These are phyloP conservation scores for Anthracocystis walkeri DNA, from an alignment of 1,284 basidiomycete genomes.

Conservation along the genomic window DNA sequence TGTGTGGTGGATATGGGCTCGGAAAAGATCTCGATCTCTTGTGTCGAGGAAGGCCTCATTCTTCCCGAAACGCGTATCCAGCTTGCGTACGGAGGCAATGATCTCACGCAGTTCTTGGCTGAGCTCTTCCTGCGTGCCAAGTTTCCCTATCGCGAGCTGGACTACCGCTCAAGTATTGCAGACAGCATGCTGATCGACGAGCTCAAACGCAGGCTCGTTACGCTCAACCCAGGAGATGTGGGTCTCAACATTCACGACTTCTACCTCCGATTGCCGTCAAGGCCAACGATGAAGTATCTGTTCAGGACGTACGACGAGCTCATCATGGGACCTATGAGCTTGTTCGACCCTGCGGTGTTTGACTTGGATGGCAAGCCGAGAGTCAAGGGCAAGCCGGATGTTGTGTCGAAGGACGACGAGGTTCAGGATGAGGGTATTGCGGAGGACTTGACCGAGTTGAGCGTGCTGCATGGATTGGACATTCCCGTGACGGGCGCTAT, in stretches of 20 bases:
- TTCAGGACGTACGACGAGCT: conserved; percentile 94
- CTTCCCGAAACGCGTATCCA: conserved; percentile 87
- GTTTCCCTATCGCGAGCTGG: conserved; percentile 87
- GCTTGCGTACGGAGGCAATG: conserved; percentile 89
- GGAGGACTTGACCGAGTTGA: conserved; percentile 46
- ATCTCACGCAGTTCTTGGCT: conserved; percentile 88
- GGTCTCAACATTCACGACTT: conserved; percentile 79
- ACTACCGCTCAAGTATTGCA: conserved; percentile 69
- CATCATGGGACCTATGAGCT: conserved; percentile 89
- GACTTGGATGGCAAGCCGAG: conserved; percentile 82
- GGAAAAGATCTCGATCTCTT: conserved; percentile 84
- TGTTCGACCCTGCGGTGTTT: conserved; percentile 92
- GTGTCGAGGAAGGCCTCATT: conserved; percentile 94
- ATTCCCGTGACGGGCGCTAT: conserved; percentile 62
- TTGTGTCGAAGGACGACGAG: conserved; percentile 32
- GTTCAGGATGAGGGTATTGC: conserved; percentile 54
- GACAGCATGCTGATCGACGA: conserved; percentile 61
- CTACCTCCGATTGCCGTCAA: conserved; percentile 76
- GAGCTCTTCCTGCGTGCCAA: conserved; percentile 83
- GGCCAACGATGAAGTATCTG: conserved; percentile 86
- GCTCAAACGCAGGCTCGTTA: conserved; percentile 64
- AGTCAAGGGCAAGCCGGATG: conserved; percentile 30
- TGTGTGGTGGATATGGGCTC: conserved; percentile 97
- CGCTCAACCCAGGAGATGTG: conserved; percentile 65
- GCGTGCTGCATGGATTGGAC: conserved; percentile 26